A percentile compares a stretch with the other conserved stretches of the same genome.
These are phyloP conservation scores for Cladosporium sp. DNA, from an alignment of 2,329 filamentous ascomycete species.

Conservation along the genomic window DNA sequence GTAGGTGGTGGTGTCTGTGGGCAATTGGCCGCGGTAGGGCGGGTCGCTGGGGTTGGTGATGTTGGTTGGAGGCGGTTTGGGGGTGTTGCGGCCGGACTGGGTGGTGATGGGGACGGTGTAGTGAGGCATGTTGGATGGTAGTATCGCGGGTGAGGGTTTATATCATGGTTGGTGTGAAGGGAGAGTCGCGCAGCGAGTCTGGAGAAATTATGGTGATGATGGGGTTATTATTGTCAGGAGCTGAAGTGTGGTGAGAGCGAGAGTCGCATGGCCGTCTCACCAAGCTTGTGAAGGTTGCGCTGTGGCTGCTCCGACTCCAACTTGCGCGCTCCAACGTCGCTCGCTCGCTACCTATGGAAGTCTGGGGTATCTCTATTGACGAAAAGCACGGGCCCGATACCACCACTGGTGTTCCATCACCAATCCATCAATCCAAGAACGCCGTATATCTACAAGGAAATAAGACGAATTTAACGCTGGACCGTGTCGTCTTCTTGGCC, in stretches of 20 bases:
- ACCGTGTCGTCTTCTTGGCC: no score
- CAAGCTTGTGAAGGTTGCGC: constrained; percentile 2
- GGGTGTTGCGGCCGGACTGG: constrained; percentile 35
- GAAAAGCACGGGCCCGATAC: no score
- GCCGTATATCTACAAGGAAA: no score
- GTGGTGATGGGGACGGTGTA: constrained; percentile 29
- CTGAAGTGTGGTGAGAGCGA: background rate
- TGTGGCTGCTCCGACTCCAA: background rate
- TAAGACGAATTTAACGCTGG: no score
- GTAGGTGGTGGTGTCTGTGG: constrained; percentile 64
- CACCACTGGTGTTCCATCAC: no score
- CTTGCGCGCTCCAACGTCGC: background rate
- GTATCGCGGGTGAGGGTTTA: constrained; percentile 3
- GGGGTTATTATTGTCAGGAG: background rate
- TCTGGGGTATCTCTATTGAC: no score
- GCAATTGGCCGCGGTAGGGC: constrained; percentile 57
- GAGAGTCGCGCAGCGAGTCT: no score
- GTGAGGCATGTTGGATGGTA: constrained; percentile 30
- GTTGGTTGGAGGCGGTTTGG: constrained; percentile 50
- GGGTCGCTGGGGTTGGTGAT: constrained; percentile 54
- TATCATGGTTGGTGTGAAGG: constrained; percentile 7
- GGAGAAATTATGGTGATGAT: background rate
- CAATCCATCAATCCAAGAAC: no score
- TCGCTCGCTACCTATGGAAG: no score
- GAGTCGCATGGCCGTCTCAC: background rate